phyloP scores from a whole-genome alignment of 768 basidiomycete species.

The Boletus speciosus region DNA sequence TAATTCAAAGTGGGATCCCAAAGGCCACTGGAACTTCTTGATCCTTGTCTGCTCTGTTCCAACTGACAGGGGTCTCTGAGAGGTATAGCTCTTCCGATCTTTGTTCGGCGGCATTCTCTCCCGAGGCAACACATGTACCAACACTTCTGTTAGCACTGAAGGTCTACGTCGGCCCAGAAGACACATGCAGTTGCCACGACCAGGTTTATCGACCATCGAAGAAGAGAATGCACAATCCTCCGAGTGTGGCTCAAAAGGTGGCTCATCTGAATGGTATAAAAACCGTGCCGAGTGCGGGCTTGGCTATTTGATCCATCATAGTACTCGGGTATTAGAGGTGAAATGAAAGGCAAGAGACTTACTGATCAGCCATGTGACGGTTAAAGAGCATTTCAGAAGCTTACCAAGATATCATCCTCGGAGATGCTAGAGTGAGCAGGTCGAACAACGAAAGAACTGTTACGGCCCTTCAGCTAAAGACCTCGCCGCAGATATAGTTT shows the following conservation, averaged over 20 bases:
- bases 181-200: not conserved
- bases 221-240: not conserved
- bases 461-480: not conserved
- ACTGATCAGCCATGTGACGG: not conserved
- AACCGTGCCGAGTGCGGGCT: not conserved
- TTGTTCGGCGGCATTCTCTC: not conserved
- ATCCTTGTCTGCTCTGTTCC: not conserved
- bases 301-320: not conserved
- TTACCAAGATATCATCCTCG: no score
- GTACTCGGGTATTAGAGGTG: no score
- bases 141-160: not conserved
- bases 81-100: not conserved
- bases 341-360: not conserved
- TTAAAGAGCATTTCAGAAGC: not conserved
- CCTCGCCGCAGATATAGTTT: no score
- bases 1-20: not conserved
- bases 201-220: not conserved
- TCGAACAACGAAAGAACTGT: not conserved
- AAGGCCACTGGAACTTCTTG: not conserved
- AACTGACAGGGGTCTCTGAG: not conserved
- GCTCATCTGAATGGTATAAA: no score
- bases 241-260: no score
- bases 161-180: not conserved
- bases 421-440: not conserved
- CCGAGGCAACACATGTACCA: not conserved